Evolutionary conservation across 2,329 filamentous ascomycete species (phyloP).

Genomic region (Myriosclerotinia scirpicola): DNA sequence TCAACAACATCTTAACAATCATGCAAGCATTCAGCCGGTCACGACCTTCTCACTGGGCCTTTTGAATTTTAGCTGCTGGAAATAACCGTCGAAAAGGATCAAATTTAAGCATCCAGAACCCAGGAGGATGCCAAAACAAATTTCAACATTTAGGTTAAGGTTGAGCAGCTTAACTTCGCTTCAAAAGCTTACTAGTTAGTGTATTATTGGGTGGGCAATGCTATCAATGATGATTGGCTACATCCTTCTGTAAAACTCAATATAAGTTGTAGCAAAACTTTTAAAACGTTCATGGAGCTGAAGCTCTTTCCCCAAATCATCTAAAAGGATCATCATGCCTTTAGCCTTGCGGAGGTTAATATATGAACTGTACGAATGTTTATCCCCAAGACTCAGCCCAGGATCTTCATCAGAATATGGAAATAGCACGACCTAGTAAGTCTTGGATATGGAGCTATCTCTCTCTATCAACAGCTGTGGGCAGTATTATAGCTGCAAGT

Average conservation of each 20-base stretch:
- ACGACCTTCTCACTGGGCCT: not conserved
- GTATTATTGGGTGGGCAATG: no score
- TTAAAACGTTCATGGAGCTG: not conserved
- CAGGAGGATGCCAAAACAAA: not conserved
- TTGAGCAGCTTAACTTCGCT: not conserved
- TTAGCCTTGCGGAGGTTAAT: constrained; percentile 1
- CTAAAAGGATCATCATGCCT: constrained; percentile 3
- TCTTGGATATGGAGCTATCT: not conserved
- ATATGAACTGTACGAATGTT: not conserved
- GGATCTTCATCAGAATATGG: constrained; percentile 1
- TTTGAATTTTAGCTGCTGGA: not conserved
- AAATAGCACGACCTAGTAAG: constrained; percentile 4
- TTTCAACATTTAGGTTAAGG: not conserved
- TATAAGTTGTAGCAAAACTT: not conserved
- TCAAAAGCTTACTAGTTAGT: not conserved
- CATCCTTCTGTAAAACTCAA: not conserved
- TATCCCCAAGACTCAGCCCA: not conserved
- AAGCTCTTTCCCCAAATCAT: not conserved
- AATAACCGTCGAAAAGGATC: not conserved
- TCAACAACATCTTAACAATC: not conserved
- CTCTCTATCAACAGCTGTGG: not conserved
- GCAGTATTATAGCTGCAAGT: not conserved
- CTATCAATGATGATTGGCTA: constrained; percentile 4
- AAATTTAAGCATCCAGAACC: not conserved
- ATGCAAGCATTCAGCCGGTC: not conserved